Percentiles rank a stretch among this genome's conserved stretches.
These are phyloP conservation scores for Emiliania huxleyi DNA, from an alignment of 78 protist genomes.

Conservation along the genomic window DNA sequence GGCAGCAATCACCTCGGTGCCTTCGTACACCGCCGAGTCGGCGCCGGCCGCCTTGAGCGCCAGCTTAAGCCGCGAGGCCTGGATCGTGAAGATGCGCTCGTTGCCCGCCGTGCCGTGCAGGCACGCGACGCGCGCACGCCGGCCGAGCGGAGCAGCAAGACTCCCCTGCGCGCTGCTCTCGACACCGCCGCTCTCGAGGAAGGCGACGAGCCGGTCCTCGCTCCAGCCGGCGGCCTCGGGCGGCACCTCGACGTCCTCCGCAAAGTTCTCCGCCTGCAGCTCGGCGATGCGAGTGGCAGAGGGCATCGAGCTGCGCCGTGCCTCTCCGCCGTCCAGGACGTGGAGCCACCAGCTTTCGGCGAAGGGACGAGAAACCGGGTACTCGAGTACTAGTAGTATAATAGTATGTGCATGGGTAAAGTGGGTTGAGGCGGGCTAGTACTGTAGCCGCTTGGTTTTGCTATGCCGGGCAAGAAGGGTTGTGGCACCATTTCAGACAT, in stretches of 20 bases:
- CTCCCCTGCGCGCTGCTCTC: not conserved
- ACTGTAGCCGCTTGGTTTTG: too few relatives aligned
- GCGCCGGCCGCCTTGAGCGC: not conserved
- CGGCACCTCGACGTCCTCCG: not conserved
- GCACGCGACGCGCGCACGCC: not conserved
- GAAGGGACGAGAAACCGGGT: too few relatives aligned
- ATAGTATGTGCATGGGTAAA: too few relatives aligned
- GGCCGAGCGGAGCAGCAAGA: not conserved
- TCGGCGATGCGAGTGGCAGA: not conserved
- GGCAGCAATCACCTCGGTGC: not conserved
- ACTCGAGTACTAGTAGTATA: too few relatives aligned
- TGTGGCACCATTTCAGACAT: too few relatives aligned
- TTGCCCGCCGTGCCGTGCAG: not conserved
- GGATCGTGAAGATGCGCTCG: not conserved
- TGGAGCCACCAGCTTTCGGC: too few relatives aligned
- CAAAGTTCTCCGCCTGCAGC: not conserved
- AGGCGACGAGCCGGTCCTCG: not conserved
- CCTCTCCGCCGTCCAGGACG: too few relatives aligned
- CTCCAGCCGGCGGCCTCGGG: not conserved
- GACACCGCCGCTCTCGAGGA: not conserved
- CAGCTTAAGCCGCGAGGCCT: not conserved
- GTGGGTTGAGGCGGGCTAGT: too few relatives aligned
- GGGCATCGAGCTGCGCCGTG: too few relatives aligned
- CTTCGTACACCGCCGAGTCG: not conserved
- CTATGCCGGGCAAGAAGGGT: too few relatives aligned